Evolutionary conservation across 108 stramenopile species (phyloP), one percentile per base, ranked within the genome.

Genomic region (Nitzschia sp.): DNA sequence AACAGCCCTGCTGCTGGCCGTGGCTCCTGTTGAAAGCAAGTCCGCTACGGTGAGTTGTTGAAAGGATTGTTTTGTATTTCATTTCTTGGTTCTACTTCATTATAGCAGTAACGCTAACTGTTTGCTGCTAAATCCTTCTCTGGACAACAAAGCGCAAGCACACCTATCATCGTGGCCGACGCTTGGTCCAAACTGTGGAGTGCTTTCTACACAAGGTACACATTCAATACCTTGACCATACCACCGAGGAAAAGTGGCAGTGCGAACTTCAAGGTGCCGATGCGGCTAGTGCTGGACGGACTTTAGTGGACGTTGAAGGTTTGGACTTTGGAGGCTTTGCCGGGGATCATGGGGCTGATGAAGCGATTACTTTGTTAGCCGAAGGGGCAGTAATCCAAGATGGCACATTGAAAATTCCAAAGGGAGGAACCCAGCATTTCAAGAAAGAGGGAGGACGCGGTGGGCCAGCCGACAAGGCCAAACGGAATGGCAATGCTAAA

Each of bases 311-410:
- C 21, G 4, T 51, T 8, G 49, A 51, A 23, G 49, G 49, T 4
- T 51, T 51, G 49, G 49, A 51, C 49, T 11, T 15, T 11, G 15
- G 15, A 42, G 21, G 4, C 4, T 19, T n/a, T 5, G 38, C 38
- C 13, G 9, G 6, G 9, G 21, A 51, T 8, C 19, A 51, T 55
- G 42, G 57, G 5, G 15, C 32, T 23, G 58, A 57, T 46, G 68
- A 57, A 11, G 36, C 55, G 1, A 61, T 36, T 9, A 61, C 60
- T 2, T 28, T 61, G 32, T n/a, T 61, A 2, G 60, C 35, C 8
- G 60, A 38, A n/a, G 35, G 34, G n/a, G 35, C 35, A 35, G 13
- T 21, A 2, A 19, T 61, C 13, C 18, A 35, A 11, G 19, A 61
- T 24, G 35, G 60, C 8, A 61, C 6, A 23, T 28, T 61, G 18